These are phyloP conservation scores for Globisporangium polare DNA, from an alignment of 352 stramenopile species.

Conservation along the genomic window DNA sequence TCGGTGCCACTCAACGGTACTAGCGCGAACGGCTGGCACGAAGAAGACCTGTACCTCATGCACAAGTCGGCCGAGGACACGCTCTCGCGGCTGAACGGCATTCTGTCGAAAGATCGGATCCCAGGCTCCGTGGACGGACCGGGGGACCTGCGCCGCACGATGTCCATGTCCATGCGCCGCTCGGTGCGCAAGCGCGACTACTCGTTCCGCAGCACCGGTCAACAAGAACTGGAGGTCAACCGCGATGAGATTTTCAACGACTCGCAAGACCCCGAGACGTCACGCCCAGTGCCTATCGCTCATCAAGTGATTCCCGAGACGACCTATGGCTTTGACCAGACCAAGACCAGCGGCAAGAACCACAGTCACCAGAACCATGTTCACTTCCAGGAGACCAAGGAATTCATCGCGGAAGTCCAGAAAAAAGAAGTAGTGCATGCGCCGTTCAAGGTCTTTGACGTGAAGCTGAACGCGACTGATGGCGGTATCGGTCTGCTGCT, in stretches of 20 bases:
- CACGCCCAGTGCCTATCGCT: neutral
- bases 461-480: slow-evolving; percentile 58
- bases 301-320: slow-evolving; percentile 12
- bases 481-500: slow-evolving; percentile 69
- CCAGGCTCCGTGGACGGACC: slow-evolving; percentile 20
- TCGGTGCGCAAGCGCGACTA: slow-evolving; percentile 59
- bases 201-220: slow-evolving; percentile 28
- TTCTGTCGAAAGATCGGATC: slow-evolving; percentile 39
- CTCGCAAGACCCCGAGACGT: neutral
- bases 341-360: neutral
- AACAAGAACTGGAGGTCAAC: slow-evolving; percentile 48
- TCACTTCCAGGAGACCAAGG: neutral
- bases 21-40: slow-evolving; percentile 25
- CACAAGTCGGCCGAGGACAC: slow-evolving; percentile 64
- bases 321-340: slow-evolving; percentile 13
- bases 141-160: slow-evolving; percentile 17
- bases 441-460: slow-evolving; percentile 45
- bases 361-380: neutral
- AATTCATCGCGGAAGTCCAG: neutral
- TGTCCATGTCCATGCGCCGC: slow-evolving; percentile 62
- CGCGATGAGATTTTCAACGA: slow-evolving; percentile 61
- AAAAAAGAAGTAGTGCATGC: slow-evolving; percentile 8
- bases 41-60: slow-evolving; percentile 52
- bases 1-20: slow-evolving; percentile 13
- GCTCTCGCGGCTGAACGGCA: slow-evolving; percentile 56